These are phyloP conservation scores for Coleophoma eucalyptorum DNA, from an alignment of 2,329 filamentous ascomycete species.

Conservation along the genomic window DNA sequence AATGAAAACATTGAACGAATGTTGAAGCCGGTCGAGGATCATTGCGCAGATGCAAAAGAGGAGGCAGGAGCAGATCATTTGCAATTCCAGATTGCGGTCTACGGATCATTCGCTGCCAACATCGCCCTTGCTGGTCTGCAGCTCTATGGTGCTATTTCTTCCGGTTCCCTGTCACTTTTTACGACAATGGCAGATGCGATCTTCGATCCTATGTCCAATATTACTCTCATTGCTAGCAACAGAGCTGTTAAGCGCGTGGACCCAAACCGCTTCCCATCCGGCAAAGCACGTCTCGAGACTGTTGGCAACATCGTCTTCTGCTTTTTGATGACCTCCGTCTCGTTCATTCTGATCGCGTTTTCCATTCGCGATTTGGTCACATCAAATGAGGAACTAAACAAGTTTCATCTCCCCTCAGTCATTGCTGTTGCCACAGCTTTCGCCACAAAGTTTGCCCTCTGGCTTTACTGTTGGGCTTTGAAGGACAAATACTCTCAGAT, in stretches of 20 bases:
- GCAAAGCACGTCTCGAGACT: constrained; percentile 91
- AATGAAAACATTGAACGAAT: constrained; percentile 92
- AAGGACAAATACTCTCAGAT: constrained; percentile 90
- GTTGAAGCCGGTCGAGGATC: constrained; percentile 90
- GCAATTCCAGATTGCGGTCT: constrained; percentile 64
- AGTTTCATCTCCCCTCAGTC: constrained; percentile 77
- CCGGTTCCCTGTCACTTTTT: constrained; percentile 90
- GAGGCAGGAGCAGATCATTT: constrained; percentile 79
- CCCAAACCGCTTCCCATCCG: constrained; percentile 79
- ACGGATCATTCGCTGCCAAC: constrained; percentile 74
- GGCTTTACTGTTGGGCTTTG: constrained; percentile 88
- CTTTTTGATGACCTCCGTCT: constrained; percentile 92
- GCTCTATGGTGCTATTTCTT: constrained; percentile 82
- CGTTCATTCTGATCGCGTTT: constrained; percentile 87
- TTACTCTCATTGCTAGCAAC: constrained; percentile 82
- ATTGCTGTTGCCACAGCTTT: constrained; percentile 85
- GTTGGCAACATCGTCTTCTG: constrained; percentile 96
- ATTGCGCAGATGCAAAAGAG: constrained; percentile 72
- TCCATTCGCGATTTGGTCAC: constrained; percentile 67
- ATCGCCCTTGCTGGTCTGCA: constrained; percentile 75
- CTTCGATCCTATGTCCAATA: constrained; percentile 87
- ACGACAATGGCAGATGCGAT: constrained; percentile 96
- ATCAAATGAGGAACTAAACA: constrained; percentile 46
- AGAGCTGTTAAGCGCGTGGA: constrained; percentile 88
- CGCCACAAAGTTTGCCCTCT: constrained; percentile 75